phyloP scores from a whole-genome alignment of 768 basidiomycete species.

The Gloeostereum incarnatum region DNA sequence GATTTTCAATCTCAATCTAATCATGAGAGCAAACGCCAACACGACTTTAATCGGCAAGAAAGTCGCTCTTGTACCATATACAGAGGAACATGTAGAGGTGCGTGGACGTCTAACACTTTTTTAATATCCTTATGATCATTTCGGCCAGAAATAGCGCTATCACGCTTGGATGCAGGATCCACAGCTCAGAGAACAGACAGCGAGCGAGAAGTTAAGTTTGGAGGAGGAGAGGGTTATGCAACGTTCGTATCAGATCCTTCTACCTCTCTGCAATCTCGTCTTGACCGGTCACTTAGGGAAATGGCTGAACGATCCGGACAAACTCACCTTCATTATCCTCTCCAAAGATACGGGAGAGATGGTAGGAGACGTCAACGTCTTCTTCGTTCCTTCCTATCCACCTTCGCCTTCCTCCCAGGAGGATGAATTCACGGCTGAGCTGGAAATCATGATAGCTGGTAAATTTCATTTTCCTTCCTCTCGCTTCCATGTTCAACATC shows the following conservation, averaged over 20 bases:
- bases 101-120: constrained; percentile 10
- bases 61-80: constrained; percentile 78
- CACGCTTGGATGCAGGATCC: constrained; percentile 83
- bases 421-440: constrained; percentile 61
- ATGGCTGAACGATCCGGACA: constrained; percentile 85
- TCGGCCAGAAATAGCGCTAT: constrained; percentile 58
- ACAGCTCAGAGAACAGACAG: constrained; percentile 66
- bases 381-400: constrained; percentile 32
- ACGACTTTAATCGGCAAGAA: constrained; percentile 57
- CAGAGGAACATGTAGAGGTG: constrained; percentile 42
- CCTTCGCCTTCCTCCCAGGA: constrained; percentile 10
- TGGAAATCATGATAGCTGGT: constrained; percentile 93
- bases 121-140: constrained; percentile 3
- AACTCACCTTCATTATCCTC: constrained; percentile 87
- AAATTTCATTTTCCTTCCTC: constrained; percentile 7
- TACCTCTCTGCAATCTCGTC: constrained; percentile 8
- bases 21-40: constrained; percentile 60
- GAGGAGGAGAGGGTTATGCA: constrained; percentile 90
- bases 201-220: constrained; percentile 73
- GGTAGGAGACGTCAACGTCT: constrained; percentile 92
- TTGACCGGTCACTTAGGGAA: constrained; percentile 37
- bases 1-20: too few relatives aligned
- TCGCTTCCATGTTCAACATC: not conserved
- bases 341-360: constrained; percentile 41
- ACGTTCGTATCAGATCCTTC: constrained; percentile 28